These are phyloP conservation scores for Candida glucosophila DNA, from an alignment of 1,139 yeast genomes.

Conservation along the genomic window DNA sequence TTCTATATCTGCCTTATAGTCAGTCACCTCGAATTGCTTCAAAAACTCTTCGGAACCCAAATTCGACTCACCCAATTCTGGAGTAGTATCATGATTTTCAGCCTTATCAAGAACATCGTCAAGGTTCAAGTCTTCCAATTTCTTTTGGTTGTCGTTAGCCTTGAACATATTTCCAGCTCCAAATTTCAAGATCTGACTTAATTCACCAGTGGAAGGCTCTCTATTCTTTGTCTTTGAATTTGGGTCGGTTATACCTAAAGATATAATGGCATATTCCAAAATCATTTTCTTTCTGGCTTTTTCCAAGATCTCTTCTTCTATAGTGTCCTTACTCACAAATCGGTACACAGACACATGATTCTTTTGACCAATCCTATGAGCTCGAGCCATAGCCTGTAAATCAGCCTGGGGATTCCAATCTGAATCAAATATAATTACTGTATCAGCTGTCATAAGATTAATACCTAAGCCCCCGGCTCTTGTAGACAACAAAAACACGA, in stretches of 20 bases:
- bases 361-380: conserved; percentile 97
- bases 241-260: conserved; percentile 87
- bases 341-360: conserved; percentile 96
- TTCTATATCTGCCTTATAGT: conserved; percentile 94
- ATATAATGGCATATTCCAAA: conserved; percentile 92
- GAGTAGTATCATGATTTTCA: conserved; percentile 94
- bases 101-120: conserved; percentile 97
- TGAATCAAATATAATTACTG: conserved; percentile 93
- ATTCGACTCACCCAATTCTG: conserved; percentile 92
- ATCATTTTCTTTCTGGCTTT: conserved; percentile 97
- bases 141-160: conserved; percentile 85
- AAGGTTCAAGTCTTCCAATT: conserved; percentile 86
- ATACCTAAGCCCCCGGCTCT: conserved; percentile 99
- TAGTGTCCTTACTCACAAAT: conserved; percentile 93
- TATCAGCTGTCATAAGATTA: conserved; percentile 97
- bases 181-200: conserved; percentile 88
- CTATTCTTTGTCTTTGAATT: conserved; percentile 31
- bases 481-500: conserved; percentile 83
- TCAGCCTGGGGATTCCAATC: conserved; percentile 99
- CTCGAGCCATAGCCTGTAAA: conserved; percentile 98
- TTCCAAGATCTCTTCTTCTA: conserved; percentile 94
- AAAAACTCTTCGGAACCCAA: conserved; percentile 97
- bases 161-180: conserved; percentile 99
- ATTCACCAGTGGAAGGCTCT: conserved; percentile 80
- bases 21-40: conserved; percentile 96